phyloP scores from a whole-genome alignment of 1,139 yeast species.

The Debaryomyces sp. region DNA sequence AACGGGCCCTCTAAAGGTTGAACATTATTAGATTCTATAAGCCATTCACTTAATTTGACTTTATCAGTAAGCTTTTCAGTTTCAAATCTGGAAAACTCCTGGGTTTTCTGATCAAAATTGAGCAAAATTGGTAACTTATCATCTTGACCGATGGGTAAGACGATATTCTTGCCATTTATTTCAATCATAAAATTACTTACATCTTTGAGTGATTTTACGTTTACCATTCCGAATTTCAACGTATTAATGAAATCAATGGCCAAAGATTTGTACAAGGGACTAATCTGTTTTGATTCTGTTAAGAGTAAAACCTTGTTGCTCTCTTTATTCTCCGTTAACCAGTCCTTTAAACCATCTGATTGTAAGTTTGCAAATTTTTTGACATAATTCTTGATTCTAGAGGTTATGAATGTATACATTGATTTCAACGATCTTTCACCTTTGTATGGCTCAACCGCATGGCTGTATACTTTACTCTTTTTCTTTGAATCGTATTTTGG shows the following conservation, averaged over 20 bases:
- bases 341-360: conserved; percentile 29
- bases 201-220: conserved; percentile 14
- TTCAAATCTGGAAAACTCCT: conserved; percentile 25
- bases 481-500: conserved; percentile 52
- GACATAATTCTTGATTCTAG: conserved; percentile 74
- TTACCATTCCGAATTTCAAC: conserved; percentile 32
- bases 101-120: conserved; percentile 26
- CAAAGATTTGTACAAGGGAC: conserved; percentile 69
- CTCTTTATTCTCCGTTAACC: conserved; percentile 25
- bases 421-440: conserved; percentile 70
- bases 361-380: conserved; percentile 44
- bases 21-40: conserved; percentile 28
- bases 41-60: conserved; percentile 36
- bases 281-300: conserved; percentile 48
- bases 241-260: conserved; percentile 68
- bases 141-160: conserved; percentile 21
- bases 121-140: conserved; percentile 35
- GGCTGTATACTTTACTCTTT: conserved; percentile 30
- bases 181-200: conserved; percentile 14
- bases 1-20: conserved; percentile 43
- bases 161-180: conserved; percentile 24
- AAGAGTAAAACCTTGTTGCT: conserved; percentile 43
- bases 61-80: conserved; percentile 33
- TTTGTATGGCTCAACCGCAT: conserved; percentile 63
- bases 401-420: conserved; percentile 58